Evolutionary conservation across 139 green algal species (phyloP).

Genomic region (Volvox africanus): DNA sequence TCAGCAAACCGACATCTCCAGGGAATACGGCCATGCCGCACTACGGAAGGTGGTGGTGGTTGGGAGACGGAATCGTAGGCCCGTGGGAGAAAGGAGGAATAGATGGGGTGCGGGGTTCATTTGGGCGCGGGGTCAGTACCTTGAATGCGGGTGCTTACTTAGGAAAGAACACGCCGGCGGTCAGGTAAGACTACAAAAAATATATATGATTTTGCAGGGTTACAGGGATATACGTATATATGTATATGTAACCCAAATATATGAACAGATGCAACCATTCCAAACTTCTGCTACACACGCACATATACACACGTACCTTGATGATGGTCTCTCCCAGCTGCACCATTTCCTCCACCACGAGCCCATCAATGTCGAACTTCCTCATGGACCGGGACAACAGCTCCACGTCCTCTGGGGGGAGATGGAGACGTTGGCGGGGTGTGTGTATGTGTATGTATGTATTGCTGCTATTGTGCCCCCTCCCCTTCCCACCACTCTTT

Average conservation of each 20-base stretch:
- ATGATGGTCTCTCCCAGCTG: conserved; percentile 47
- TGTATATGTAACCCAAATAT: no score
- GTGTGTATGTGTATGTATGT: neutral
- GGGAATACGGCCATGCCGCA: conserved; percentile 52
- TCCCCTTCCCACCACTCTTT: neutral
- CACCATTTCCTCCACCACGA: conserved; percentile 4
- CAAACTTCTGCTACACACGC: neutral
- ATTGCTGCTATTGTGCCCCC: neutral
- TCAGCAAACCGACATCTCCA: conserved; percentile 43
- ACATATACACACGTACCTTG: conserved; percentile 25
- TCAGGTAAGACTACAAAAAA: neutral
- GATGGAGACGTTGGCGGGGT: neutral
- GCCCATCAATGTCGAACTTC: conserved; percentile 36
- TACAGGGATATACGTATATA: no score
- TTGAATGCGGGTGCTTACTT: neutral
- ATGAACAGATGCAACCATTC: neutral
- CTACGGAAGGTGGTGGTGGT: conserved; percentile 13
- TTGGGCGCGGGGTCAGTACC: neutral
- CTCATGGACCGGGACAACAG: conserved; percentile 43
- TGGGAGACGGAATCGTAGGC: neutral
- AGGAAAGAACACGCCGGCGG: no score
- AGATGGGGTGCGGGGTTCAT: neutral
- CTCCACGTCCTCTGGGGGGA: conserved; percentile 25
- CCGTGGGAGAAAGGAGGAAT: neutral
- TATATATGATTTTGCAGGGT: no score